Base-by-base conservation (phyloP, 2,329 filamentous ascomycete species). In the Iodosphaeria phyllophila region DNA sequence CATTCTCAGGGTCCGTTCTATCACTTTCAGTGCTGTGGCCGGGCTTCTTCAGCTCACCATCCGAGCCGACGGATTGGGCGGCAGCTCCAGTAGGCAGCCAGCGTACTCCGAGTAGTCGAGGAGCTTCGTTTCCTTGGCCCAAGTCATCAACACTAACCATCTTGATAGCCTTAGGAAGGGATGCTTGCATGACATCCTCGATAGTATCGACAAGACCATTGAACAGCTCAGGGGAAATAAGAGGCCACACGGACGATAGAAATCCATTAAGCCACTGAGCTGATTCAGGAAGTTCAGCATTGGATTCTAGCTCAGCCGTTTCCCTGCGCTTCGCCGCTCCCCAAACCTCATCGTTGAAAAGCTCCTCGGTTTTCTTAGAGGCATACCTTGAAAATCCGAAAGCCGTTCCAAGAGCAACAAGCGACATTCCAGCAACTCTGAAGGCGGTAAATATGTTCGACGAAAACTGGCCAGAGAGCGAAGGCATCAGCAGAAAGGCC, bases 101-200 rank as follows among this genome's bases (percentile, higher is more conserved):
- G 25, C 71, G 58, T 18, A 83, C 51, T 3, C 76, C 75, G 2
- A 82, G 57, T 28, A 82, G 73, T 2, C 74, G 64, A 18, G 82
- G 39, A 1, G 71, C 58, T 38, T 80, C 74, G 30, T 66, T 78
- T 6, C 76, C 76, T 44, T 83, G 75, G 0, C 74, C 75, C 29
- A 82, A 64, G 32, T 82, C 75, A 24, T 80, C 74, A 6, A 80
- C 66, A 26, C 70, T 73, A 21, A 80, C 70, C 74, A 79, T 79
- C 23, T 74, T 65, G 16, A 80, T 59, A 18, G 75, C 45, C 28
- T 61, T 68, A 1, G 76, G 74, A 11, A 80, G 49, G 6, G 70
- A 76, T 3, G 75, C 74, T 48, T 82, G 76, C 76, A 82, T 82
- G 23, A 82, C 71, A 42, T 82, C 76, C 46, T 82, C 76, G 4